These are phyloP conservation scores for Phaeosphaeriaceae sp. DNA, from an alignment of 2,329 filamentous ascomycete species.

Conservation along the genomic window DNA sequence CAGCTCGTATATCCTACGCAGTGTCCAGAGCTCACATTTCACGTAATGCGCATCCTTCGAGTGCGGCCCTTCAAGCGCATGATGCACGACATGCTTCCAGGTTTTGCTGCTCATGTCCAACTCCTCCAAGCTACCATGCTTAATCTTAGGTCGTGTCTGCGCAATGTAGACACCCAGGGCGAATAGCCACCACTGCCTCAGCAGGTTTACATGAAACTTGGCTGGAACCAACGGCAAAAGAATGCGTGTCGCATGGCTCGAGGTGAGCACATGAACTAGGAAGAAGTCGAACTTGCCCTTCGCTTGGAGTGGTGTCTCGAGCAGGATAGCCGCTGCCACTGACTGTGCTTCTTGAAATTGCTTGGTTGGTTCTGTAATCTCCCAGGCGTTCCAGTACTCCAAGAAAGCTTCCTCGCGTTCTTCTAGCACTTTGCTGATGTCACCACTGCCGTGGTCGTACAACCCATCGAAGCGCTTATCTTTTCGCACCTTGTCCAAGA, in stretches of 20 bases:
- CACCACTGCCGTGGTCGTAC: conserved; percentile 67
- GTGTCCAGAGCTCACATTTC: conserved; percentile 65
- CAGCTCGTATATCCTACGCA: conserved; percentile 12
- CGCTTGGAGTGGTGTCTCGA: conserved; percentile 54
- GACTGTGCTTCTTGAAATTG: conserved; percentile 77
- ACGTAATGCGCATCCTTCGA: conserved; percentile 83
- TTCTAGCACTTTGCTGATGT: conserved; percentile 73
- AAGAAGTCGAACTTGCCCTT: conserved; percentile 77
- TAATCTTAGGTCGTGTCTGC: conserved; percentile 75
- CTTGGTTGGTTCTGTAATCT: conserved; percentile 69
- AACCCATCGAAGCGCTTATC: conserved; percentile 76
- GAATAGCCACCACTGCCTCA: conserved; percentile 91
- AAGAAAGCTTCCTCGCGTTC: conserved; percentile 75
- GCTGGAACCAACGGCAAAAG: conserved; percentile 79
- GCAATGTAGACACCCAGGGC: conserved; percentile 79
- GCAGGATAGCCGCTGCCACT: conserved; percentile 66
- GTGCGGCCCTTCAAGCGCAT: conserved; percentile 73
- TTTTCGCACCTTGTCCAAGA: conserved; percentile 72
- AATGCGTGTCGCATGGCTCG: conserved; percentile 82
- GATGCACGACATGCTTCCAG: conserved; percentile 80
- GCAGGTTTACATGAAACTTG: conserved; percentile 74
- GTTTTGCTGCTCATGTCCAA: conserved; percentile 69
- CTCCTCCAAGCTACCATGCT: conserved; percentile 68
- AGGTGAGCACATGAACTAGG: conserved; percentile 81
- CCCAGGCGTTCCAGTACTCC: conserved; percentile 92